Conservation (phyloP, 495 filamentous ascomycete genomes). For the Polyplosphaeria fusca region DNA sequence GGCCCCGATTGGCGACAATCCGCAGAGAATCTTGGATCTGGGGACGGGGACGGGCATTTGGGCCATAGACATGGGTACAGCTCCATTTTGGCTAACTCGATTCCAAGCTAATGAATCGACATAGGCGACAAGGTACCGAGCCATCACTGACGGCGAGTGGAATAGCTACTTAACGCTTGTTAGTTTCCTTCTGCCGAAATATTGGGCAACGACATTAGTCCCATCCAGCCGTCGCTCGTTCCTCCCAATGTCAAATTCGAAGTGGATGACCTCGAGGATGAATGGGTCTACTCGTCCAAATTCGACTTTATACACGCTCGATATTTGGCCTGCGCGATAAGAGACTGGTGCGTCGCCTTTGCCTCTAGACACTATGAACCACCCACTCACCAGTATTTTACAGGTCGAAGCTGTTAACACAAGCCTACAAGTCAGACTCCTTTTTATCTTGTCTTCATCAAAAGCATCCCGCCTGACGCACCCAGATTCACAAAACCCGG, state of each 20-base stretch:
- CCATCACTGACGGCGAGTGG: no score
- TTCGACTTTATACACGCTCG: slow-evolving; percentile 59
- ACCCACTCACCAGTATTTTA: background rate
- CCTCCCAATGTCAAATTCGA: slow-evolving; percentile 32
- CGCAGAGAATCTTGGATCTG: slow-evolving; percentile 28
- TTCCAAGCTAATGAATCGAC: slow-evolving; percentile 5
- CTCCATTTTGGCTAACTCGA: background rate
- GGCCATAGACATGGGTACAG: slow-evolving; percentile 31
- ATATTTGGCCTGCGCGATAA: slow-evolving; percentile 51
- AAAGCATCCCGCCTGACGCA: no score
- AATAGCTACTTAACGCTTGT: background rate
- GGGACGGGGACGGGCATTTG: slow-evolving; percentile 33
- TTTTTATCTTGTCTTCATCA: no score
- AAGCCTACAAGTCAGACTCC: slow-evolving; percentile 37
- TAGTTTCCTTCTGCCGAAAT: slow-evolving; percentile 25
- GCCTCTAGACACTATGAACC: background rate
- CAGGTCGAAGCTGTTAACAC: slow-evolving; percentile 34
- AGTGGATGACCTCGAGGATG: slow-evolving; percentile 30
- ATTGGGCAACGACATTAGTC: slow-evolving; percentile 29
- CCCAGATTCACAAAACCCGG: slow-evolving; percentile 45
- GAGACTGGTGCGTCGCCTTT: slow-evolving; percentile 38
- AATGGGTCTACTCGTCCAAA: slow-evolving; percentile 38
- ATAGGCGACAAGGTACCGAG: slow-evolving; percentile 41
- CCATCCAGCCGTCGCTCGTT: slow-evolving; percentile 29
- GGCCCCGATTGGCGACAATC: slow-evolving; percentile 21